Percentiles rank a stretch among this genome's conserved stretches.
Evolutionary conservation across 768 basidiomycete genomes (phyloP).

Genomic region (Suillus ampliporus): DNA sequence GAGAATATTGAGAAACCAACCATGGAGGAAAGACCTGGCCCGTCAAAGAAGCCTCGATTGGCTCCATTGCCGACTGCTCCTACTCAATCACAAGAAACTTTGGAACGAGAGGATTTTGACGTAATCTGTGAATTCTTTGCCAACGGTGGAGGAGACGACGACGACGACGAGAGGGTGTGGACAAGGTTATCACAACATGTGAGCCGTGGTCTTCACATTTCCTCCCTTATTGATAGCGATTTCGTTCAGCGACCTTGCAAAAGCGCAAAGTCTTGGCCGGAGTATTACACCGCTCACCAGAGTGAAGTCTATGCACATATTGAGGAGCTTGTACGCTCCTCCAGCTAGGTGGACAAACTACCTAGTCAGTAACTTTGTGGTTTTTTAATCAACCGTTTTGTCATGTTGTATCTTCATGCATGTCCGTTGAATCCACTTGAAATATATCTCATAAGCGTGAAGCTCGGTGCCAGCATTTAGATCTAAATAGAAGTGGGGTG

Average conservation of each 20-base stretch:
- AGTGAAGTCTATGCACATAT: slow-evolving; percentile 49
- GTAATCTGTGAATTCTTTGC: slow-evolving; percentile 61
- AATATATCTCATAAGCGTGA: neutral
- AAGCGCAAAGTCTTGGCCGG: slow-evolving; percentile 52
- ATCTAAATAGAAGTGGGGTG: slow-evolving; percentile 10
- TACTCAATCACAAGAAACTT: slow-evolving; percentile 9
- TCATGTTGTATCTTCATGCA: neutral
- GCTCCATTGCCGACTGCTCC: neutral
- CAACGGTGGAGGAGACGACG: slow-evolving; percentile 52
- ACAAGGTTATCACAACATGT: slow-evolving; percentile 53
- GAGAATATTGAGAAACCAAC: neutral
- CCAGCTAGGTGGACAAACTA: neutral
- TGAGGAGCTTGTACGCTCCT: slow-evolving; percentile 28
- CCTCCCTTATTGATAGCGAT: slow-evolving; percentile 10
- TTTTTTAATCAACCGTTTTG: neutral
- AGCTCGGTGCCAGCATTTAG: slow-evolving; percentile 1
- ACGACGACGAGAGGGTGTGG: slow-evolving; percentile 58
- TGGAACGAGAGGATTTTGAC: slow-evolving; percentile 51
- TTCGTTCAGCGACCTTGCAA: slow-evolving; percentile 43
- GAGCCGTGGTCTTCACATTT: slow-evolving; percentile 20
- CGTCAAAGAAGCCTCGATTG: slow-evolving; percentile 9
- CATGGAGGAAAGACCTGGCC: slow-evolving; percentile 4
- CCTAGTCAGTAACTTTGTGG: neutral
- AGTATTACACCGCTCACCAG: slow-evolving; percentile 54
- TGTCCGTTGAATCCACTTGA: neutral